phyloP scores from a whole-genome alignment of 345 rosid species.

The Dimocarpus longan region DNA sequence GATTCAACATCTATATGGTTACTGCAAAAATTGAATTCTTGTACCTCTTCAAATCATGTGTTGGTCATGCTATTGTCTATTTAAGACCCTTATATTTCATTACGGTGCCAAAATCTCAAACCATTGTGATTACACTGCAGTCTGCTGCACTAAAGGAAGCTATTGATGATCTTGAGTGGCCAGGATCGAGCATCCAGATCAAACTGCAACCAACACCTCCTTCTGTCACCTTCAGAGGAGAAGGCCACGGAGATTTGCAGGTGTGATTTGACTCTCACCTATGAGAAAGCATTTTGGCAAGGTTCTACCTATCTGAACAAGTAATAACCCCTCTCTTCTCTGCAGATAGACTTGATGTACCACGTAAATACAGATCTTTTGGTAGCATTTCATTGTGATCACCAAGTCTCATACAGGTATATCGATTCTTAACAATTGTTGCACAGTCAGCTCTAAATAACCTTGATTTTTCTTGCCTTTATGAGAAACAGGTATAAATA shows the following conservation, averaged over 20 bases:
- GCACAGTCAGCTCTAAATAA: background rate
- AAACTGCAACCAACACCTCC: constrained; percentile 67
- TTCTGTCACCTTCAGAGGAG: constrained; percentile 75
- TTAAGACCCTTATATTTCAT: background rate
- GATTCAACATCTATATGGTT: background rate
- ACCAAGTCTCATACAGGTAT: constrained; percentile 68
- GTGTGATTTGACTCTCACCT: constrained; percentile 38
- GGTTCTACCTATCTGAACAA: background rate
- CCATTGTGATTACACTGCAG: constrained; percentile 34
- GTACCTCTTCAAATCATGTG: background rate
- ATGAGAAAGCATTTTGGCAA: background rate
- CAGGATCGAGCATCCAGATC: constrained; percentile 83
- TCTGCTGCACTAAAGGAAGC: constrained; percentile 95
- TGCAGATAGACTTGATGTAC: constrained; percentile 84
- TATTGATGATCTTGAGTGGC: constrained; percentile 95
- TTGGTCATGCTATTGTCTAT: background rate
- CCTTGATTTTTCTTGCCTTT: constrained; percentile 1
- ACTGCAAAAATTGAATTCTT: background rate
- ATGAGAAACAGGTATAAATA: constrained; percentile 62
- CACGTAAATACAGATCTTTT: constrained; percentile 80
- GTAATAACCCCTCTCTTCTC: constrained; percentile 1
- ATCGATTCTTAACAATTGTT: background rate
- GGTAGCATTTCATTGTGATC: constrained; percentile 80
- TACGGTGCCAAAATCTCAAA: constrained; percentile 9
- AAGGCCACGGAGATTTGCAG: constrained; percentile 96